A percentile compares a stretch with the other conserved stretches of the same genome.
phyloP scores from a whole-genome alignment of 2,329 filamentous ascomycete species.

The Fusarium clavum region DNA sequence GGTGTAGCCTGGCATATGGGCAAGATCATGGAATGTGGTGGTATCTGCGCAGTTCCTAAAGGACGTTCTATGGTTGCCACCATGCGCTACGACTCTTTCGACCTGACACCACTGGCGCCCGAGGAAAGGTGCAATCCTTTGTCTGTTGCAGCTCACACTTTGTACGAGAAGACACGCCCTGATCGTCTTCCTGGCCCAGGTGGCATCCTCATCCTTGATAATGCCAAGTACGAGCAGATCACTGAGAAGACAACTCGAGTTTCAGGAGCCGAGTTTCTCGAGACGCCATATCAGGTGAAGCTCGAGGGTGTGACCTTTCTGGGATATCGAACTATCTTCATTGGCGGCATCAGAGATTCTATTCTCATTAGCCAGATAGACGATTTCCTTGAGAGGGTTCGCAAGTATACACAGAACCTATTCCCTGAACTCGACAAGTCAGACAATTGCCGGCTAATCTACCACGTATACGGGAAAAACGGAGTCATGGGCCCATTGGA shows the following conservation, averaged over 20 bases:
- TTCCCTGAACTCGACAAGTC: conserved; percentile 39
- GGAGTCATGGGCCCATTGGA: conserved; percentile 51
- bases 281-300: conserved; percentile 58
- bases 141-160: conserved; percentile 62
- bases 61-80: conserved; percentile 55
- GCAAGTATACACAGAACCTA: conserved; percentile 37
- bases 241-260: conserved; percentile 53
- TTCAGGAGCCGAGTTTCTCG: conserved; percentile 53
- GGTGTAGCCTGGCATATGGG: conserved; percentile 62
- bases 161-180: conserved; percentile 65
- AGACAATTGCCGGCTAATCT: conserved; percentile 54
- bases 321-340: conserved; percentile 59
- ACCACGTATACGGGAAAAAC: conserved; percentile 59
- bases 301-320: conserved; percentile 58
- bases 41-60: conserved; percentile 60
- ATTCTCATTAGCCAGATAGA: conserved; percentile 58
- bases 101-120: conserved; percentile 56
- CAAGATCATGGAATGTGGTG: conserved; percentile 65
- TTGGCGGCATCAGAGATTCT: conserved; percentile 60
- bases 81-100: conserved; percentile 58
- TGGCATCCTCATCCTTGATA: conserved; percentile 56
- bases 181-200: conserved; percentile 62
- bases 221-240: conserved; percentile 56
- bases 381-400: conserved; percentile 49
- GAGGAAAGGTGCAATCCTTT: conserved; percentile 57